Conservation (phyloP, 202 grass and related monocot genomes). For the Setaria italica region DNA sequence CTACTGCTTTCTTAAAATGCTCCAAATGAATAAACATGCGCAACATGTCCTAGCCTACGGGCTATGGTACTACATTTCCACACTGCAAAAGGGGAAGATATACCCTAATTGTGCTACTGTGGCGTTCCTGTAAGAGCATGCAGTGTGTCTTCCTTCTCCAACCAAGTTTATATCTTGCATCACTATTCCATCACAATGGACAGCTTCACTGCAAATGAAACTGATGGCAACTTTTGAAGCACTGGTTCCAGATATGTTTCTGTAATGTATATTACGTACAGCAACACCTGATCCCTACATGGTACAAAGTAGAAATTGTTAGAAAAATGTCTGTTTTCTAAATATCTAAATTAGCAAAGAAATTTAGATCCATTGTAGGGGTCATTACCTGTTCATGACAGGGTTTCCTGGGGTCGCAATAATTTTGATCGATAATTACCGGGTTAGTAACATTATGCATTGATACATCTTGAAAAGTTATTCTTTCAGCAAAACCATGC, state of each 20-base stretch:
- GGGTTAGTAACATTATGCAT: slow-evolving; percentile 75
- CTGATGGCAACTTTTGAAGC: slow-evolving; percentile 53
- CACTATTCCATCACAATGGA: slow-evolving; percentile 50
- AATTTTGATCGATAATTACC: slow-evolving; percentile 79
- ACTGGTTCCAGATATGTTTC: slow-evolving; percentile 74
- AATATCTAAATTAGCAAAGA: neutral
- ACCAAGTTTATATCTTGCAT: slow-evolving; percentile 60
- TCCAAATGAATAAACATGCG: neutral
- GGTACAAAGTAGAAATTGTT: neutral
- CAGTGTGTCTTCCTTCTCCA: slow-evolving; percentile 13
- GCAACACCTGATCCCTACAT: slow-evolving; percentile 65
- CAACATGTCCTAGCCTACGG: neutral
- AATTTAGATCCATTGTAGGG: neutral
- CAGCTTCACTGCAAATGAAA: slow-evolving; percentile 55
- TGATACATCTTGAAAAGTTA: slow-evolving; percentile 61
- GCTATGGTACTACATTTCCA: slow-evolving; percentile 15
- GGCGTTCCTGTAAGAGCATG: slow-evolving; percentile 49
- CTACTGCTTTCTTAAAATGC: neutral
- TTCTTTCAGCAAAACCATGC: slow-evolving; percentile 59
- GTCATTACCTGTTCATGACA: slow-evolving; percentile 63
- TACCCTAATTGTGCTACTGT: slow-evolving; percentile 35
- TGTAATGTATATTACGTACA: slow-evolving; percentile 52
- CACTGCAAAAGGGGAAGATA: slow-evolving; percentile 52
- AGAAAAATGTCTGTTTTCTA: neutral
- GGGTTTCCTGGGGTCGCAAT: slow-evolving; percentile 68